These are phyloP conservation scores for Colletotrichum phormii DNA, from an alignment of 2,329 filamentous ascomycete genomes.

Conservation along the genomic window DNA sequence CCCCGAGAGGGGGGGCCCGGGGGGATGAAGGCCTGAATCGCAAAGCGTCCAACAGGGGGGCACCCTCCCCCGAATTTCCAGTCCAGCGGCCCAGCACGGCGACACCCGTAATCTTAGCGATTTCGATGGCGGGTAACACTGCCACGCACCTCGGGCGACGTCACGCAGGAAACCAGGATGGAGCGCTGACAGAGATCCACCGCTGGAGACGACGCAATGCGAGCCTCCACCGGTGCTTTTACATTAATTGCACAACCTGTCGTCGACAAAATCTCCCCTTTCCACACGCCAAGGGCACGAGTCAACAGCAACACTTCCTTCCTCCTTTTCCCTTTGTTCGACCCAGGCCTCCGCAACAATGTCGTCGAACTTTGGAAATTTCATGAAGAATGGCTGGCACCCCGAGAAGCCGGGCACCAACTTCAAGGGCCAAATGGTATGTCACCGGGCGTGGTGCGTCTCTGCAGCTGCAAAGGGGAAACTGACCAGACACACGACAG, in stretches of 20 bases:
- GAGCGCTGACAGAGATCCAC: conserved; percentile 33
- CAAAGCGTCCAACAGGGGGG: conserved; percentile 18
- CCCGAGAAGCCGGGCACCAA: conserved; percentile 57
- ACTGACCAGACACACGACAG: conserved; percentile 45
- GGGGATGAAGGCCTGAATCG: conserved; percentile 25
- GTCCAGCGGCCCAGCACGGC: neutral
- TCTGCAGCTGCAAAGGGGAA: conserved; percentile 8
- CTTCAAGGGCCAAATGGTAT: conserved; percentile 60
- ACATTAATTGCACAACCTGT: conserved; percentile 27
- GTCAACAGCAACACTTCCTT: neutral
- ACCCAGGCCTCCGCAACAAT: conserved; percentile 43
- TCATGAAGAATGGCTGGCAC: conserved; percentile 65
- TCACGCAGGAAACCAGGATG: conserved; percentile 31
- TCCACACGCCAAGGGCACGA: neutral
- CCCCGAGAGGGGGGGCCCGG: neutral
- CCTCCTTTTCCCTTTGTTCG: neutral
- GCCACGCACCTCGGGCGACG: conserved; percentile 24
- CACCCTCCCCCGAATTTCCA: conserved; percentile 3
- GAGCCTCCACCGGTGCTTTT: conserved; percentile 22
- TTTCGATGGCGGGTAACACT: conserved; percentile 17
- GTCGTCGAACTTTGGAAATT: conserved; percentile 57
- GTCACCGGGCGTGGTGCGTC: conserved; percentile 38
- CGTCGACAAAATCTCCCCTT: conserved; percentile 17
- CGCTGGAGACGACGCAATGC: conserved; percentile 12
- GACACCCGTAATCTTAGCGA: conserved; percentile 11